Percentiles rank a stretch among this genome's conserved stretches.
phyloP scores from a whole-genome alignment of 1,284 basidiomycete genomes.

The Trichosporon faecale region DNA sequence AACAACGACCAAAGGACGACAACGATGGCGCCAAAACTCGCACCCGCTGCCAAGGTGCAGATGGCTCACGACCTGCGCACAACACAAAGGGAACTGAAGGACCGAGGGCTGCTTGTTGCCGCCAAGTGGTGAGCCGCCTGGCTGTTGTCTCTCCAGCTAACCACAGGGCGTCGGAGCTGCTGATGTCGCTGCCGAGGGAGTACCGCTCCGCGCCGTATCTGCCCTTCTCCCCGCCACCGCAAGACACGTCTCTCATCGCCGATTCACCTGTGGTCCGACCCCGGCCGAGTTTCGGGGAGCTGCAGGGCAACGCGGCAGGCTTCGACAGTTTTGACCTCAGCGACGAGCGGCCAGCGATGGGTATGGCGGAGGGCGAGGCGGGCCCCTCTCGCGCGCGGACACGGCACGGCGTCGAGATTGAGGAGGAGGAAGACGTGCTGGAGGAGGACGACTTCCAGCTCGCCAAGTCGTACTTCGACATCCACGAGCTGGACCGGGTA shows the following conservation, averaged over 20 bases:
- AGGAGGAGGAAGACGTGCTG: conserved; percentile 63
- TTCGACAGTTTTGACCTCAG: conserved; percentile 16
- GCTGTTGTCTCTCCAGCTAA: not conserved
- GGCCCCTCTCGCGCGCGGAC: conserved; percentile 37
- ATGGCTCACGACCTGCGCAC: conserved; percentile 48
- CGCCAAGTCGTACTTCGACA: conserved; percentile 72
- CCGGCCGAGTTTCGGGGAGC: conserved; percentile 33
- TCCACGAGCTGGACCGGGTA: conserved; percentile 75
- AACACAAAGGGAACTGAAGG: conserved; percentile 46
- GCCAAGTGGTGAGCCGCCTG: conserved; percentile 49
- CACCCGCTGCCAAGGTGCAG: conserved; percentile 30
- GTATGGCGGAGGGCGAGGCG: conserved; percentile 22
- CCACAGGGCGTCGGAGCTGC: conserved; percentile 50
- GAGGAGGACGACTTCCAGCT: conserved; percentile 60
- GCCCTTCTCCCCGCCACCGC: conserved; percentile 44
- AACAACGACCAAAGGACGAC: not conserved
- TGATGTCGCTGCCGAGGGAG: conserved; percentile 45
- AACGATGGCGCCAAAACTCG: conserved; percentile 12
- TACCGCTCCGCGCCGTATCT: conserved; percentile 40
- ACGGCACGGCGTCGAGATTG: conserved; percentile 51
- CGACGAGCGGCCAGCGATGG: conserved; percentile 6
- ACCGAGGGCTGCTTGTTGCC: conserved; percentile 48
- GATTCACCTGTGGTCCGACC: conserved; percentile 23
- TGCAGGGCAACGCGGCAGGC: conserved; percentile 35
- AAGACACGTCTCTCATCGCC: conserved; percentile 27